Conservation (phyloP, 495 filamentous ascomycete species). For the Neurospora sp. region DNA sequence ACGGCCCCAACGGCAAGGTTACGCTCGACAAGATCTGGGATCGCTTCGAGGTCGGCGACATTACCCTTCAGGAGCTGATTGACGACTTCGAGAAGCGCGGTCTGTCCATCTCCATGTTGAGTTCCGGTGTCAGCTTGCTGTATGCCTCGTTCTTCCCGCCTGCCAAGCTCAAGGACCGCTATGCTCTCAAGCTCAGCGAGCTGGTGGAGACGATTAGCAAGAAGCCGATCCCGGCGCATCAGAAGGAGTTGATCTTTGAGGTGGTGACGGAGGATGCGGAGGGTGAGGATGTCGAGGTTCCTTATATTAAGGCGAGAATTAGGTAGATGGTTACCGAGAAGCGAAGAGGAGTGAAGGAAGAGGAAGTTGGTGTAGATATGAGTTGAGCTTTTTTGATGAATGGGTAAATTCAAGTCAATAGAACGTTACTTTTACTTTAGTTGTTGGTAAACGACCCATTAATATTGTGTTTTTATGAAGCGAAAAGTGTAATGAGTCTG, state of each 20-base stretch:
- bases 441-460: neutral
- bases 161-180: slow-evolving; percentile 71
- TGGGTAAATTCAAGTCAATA: neutral
- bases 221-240: slow-evolving; percentile 82
- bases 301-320: slow-evolving; percentile 84
- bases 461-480: neutral
- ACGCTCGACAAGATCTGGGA: slow-evolving; percentile 96
- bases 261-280: slow-evolving; percentile 83
- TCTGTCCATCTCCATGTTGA: slow-evolving; percentile 81
- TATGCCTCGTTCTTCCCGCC: slow-evolving; percentile 93
- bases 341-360: neutral
- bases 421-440: neutral
- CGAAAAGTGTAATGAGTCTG: neutral
- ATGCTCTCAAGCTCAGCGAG: slow-evolving; percentile 56
- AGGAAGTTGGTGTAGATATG: neutral
- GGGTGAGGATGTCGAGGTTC: slow-evolving; percentile 93
- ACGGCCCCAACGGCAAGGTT: slow-evolving; percentile 63
- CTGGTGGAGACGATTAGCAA: slow-evolving; percentile 83
- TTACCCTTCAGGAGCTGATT: slow-evolving; percentile 75
- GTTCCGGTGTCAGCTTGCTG: slow-evolving; percentile 90
- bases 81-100: slow-evolving; percentile 71
- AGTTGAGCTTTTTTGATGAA: neutral
- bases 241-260: slow-evolving; percentile 94
- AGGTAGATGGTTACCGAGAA: slow-evolving; percentile 11
- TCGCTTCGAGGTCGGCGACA: slow-evolving; percentile 83